Base-by-base conservation (phyloP, 768 basidiomycete genomes). In the Terana coerulea region DNA sequence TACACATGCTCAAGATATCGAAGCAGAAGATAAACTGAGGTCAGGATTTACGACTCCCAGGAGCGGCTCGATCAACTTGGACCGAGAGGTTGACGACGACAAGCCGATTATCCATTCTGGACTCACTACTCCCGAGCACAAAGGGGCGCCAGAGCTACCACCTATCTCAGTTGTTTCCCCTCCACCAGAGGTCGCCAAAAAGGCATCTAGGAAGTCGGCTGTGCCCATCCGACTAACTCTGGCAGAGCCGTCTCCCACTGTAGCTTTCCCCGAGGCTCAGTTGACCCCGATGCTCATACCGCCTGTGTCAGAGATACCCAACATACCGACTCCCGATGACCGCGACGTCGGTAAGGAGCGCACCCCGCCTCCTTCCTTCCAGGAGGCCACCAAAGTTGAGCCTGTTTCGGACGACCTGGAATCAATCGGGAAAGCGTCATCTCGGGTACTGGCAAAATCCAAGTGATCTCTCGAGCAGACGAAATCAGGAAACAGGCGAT, bases 401-500 rank as follows among this genome's bases (percentile, higher is more conserved):
- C n/a, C 36, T 37, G 6, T 42, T 17, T 49, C 49, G 19, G 47
- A 33, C 30, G 53, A 59, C 31, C 47, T 43, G 28, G 51, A 53
- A 34, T 26, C 10, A 28, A 25, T 6, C 52, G 26, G 19, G 57
- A 47, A 37, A 68, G 67, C 47, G 56, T 67, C 26, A 54, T 69
- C 40, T 65, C 65, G n/a, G 60, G 57, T 43, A 33, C 30, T 5
- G 59, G 49, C 21, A 59, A 53, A 11, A 56, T 55, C 46, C 61
- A 49, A 34, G 60, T 70, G 35, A 51, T 67, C 26, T 25, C 34
- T 7, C 49, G 56, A 22, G 68, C 70, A 10, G 66, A 71, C 47
- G 51, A 61, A 44, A 51, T 67, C 3, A 56, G 70, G 34, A 51
- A 64, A 15, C 45, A 64, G 51, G 69, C 69, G 11, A 26, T 47